A percentile compares a stretch with the other conserved stretches of the same genome.
Conservation (phyloP, 345 rosid genomes). For the Brassica nigra region DNA sequence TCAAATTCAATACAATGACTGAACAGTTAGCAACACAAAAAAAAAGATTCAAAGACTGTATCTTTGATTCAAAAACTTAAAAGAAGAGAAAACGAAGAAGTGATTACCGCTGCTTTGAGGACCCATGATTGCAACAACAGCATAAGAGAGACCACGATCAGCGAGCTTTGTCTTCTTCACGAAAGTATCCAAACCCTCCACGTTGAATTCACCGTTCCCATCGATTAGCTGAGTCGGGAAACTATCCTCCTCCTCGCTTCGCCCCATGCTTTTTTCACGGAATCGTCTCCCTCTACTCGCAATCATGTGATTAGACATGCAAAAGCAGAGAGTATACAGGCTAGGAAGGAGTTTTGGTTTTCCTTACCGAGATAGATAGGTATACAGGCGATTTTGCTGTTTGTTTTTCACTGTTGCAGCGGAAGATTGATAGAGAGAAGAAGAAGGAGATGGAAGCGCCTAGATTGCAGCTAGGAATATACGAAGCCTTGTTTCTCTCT, state of each 20-base stretch:
- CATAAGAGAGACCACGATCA: slow-evolving; percentile 74
- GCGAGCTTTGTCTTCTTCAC: slow-evolving; percentile 50
- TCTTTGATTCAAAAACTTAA: neutral
- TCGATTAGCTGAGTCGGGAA: slow-evolving; percentile 64
- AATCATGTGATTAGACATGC: slow-evolving; percentile 14
- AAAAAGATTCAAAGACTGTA: neutral
- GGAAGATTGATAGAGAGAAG: slow-evolving; percentile 1
- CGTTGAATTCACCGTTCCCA: slow-evolving; percentile 63
- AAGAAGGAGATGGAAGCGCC: slow-evolving; percentile 22
- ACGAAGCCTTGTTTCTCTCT: slow-evolving; percentile 37
- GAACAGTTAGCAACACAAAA: neutral
- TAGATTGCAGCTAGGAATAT: slow-evolving; percentile 29
- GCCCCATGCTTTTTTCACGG: slow-evolving; percentile 8
- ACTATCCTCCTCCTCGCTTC: slow-evolving; percentile 45
- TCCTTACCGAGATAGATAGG: slow-evolving; percentile 23
- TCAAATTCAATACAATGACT: neutral
- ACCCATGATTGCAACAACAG: slow-evolving; percentile 86
- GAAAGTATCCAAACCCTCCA: slow-evolving; percentile 60
- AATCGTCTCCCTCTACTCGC: neutral
- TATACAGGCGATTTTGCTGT: neutral
- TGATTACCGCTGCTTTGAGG: slow-evolving; percentile 79
- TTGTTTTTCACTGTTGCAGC: slow-evolving; percentile 10
- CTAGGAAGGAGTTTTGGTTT: neutral
- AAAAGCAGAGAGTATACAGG: slow-evolving; percentile 7
- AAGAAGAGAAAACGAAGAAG: neutral